phyloP scores from a whole-genome alignment of 495 filamentous ascomycete genomes.

The Poronia punctata region DNA sequence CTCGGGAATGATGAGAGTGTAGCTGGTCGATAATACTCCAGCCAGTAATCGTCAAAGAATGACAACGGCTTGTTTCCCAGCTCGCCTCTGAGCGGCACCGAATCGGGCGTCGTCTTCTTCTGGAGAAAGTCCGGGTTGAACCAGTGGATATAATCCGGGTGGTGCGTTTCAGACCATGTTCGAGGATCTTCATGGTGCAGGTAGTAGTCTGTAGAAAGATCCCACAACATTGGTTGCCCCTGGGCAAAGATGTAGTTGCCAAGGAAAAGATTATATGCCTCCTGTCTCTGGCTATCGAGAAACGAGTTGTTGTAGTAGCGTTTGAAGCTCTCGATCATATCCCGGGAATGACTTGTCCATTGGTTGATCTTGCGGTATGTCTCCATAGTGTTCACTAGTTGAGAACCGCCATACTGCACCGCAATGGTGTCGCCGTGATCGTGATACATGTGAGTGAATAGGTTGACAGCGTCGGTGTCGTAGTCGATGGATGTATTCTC shows the following conservation, averaged over 20 bases:
- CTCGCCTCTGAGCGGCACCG: constrained; percentile 34
- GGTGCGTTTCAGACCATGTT: constrained; percentile 55
- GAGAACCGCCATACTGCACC: constrained; percentile 94
- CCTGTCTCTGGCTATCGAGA: constrained; percentile 89
- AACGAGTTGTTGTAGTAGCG: constrained; percentile 99
- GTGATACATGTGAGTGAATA: constrained; percentile 96
- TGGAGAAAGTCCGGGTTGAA: constrained; percentile 73
- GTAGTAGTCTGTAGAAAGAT: constrained; percentile 92
- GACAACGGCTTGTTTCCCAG: constrained; percentile 50
- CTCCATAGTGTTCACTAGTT: constrained; percentile 97
- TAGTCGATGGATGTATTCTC: constrained; percentile 74
- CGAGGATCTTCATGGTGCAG: constrained; percentile 84
- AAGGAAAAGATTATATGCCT: constrained; percentile 96
- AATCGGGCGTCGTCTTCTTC: constrained; percentile 46
- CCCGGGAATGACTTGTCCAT: constrained; percentile 93
- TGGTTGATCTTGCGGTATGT: constrained; percentile 98
- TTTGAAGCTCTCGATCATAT: constrained; percentile 99
- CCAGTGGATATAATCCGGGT: constrained; percentile 73
- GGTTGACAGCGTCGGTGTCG: constrained; percentile 89
- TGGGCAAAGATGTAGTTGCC: constrained; percentile 91
- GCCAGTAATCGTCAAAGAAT: constrained; percentile 90
- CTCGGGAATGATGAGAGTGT: constrained; percentile 80
- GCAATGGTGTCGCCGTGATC: constrained; percentile 97
- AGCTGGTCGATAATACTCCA: constrained; percentile 91
- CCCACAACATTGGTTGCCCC: constrained; percentile 96